These are phyloP conservation scores for Amborella trichopoda DNA, from an alignment of 164 flowering plant genomes.

Conservation along the genomic window DNA sequence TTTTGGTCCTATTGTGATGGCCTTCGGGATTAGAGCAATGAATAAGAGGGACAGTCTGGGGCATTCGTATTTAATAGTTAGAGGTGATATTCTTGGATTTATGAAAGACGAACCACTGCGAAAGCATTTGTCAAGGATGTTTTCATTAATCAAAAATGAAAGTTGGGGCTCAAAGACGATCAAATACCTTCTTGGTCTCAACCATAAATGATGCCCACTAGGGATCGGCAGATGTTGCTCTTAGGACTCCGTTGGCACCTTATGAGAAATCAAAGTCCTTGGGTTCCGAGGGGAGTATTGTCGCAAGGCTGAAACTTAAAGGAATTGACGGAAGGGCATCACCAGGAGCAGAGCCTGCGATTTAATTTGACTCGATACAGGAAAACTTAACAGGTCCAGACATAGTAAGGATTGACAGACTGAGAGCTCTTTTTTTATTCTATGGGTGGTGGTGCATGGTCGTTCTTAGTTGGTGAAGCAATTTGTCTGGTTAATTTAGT, in stretches of 20 bases:
- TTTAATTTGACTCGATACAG: neutral
- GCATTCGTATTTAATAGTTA: neutral
- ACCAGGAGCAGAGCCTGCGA: no score
- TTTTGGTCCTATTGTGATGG: neutral
- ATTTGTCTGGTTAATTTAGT: neutral
- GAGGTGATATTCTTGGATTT: no score
- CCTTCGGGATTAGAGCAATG: neutral
- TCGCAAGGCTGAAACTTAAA: conserved; percentile 1
- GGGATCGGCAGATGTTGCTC: neutral
- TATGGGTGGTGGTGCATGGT: no score
- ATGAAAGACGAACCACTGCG: no score
- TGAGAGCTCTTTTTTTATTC: no score
- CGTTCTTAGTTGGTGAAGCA: neutral
- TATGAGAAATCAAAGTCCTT: no score
- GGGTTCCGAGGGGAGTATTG: neutral
- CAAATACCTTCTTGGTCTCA: neutral
- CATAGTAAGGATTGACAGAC: no score
- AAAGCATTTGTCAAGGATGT: no score
- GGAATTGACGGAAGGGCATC: no score
- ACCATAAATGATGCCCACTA: neutral
- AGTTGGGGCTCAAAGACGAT: no score
- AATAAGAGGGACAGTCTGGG: neutral
- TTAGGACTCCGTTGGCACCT: no score
- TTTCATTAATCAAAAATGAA: no score
- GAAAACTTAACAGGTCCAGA: neutral